These are phyloP conservation scores for Auxenochlorella pyrenoidosa DNA, from an alignment of 139 green algal genomes.

Conservation along the genomic window DNA sequence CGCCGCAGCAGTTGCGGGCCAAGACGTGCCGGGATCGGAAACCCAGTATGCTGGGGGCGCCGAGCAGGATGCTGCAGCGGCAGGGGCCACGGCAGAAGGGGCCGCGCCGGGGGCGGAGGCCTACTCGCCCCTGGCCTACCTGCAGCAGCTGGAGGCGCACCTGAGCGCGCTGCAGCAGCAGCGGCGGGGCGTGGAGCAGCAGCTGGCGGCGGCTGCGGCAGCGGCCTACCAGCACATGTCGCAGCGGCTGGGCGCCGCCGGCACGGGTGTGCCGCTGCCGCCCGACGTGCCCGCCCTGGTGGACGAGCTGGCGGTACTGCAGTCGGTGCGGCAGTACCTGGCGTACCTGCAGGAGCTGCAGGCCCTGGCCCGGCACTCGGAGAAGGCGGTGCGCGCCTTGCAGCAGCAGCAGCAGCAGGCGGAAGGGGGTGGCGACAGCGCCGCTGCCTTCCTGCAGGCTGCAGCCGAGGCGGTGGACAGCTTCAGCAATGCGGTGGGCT, in stretches of 20 bases:
- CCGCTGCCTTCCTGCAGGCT: not conserved
- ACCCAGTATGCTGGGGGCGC: not conserved
- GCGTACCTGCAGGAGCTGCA: slow-evolving; percentile 45
- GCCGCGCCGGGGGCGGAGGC: not conserved
- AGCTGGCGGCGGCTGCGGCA: slow-evolving; percentile 35
- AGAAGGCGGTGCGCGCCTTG: slow-evolving; percentile 24
- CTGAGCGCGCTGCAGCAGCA: slow-evolving; percentile 9
- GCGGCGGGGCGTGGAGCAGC: slow-evolving; percentile 7
- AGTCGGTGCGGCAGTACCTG: slow-evolving; percentile 33
- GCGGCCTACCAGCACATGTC: slow-evolving; percentile 9
- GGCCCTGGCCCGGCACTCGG: slow-evolving; percentile 38
- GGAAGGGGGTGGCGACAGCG: not conserved
- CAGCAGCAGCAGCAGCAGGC: slow-evolving; percentile 34
- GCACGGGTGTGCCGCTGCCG: slow-evolving; percentile 36
- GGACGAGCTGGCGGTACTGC: slow-evolving; percentile 58
- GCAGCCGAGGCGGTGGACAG: slow-evolving; percentile 16
- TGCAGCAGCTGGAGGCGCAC: slow-evolving; percentile 26
- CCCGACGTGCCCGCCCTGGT: slow-evolving; percentile 40
- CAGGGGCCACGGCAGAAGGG: not conserved
- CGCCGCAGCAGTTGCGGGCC: not conserved
- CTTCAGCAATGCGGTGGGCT: slow-evolving; percentile 42
- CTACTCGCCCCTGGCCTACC: not conserved
- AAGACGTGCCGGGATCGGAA: not conserved
- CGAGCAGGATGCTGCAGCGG: not conserved
- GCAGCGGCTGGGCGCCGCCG: not conserved